Conservation (phyloP, 306 rosid genomes). For the Astragalus membranaceus region DNA sequence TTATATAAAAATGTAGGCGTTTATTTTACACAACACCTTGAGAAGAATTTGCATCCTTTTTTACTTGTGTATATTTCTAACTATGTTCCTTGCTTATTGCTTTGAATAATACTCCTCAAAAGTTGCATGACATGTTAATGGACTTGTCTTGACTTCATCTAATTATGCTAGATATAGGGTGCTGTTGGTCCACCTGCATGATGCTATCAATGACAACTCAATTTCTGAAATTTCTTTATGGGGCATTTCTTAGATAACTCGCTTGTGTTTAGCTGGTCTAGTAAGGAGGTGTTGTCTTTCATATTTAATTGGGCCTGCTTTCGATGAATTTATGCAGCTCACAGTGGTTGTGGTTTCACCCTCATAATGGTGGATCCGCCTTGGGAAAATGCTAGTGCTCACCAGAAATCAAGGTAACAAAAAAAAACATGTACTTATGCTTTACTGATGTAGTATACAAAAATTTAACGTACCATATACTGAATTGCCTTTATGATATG, state of each 20-base stretch:
- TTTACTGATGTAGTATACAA: background rate
- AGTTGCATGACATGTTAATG: conserved; percentile 5
- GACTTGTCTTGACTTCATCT: background rate
- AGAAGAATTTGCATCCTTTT: background rate
- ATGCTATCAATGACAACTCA: background rate
- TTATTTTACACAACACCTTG: conserved; percentile 2
- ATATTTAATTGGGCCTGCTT: background rate
- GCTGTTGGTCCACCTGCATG: conserved; percentile 13
- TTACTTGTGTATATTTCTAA: background rate
- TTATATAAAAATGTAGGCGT: background rate
- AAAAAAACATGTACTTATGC: background rate
- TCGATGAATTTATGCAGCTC: conserved; percentile 32
- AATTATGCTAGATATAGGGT: conserved; percentile 3
- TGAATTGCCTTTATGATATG: background rate
- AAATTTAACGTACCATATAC: background rate
- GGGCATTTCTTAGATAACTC: background rate
- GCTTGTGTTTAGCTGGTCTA: conserved; percentile 4
- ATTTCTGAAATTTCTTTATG: conserved; percentile 1
- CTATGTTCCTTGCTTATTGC: background rate
- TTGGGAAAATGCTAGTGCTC: conserved; percentile 96
- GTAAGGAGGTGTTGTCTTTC: background rate
- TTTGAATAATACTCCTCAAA: background rate
- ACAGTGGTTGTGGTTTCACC: conserved; percentile 60
- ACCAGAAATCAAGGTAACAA: conserved; percentile 62
- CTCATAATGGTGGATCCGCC: conserved; percentile 87